Evolutionary conservation across 768 basidiomycete genomes (phyloP), one percentile per base, ranked within the genome.

Genomic region (Cystofilobasidium macerans): DNA sequence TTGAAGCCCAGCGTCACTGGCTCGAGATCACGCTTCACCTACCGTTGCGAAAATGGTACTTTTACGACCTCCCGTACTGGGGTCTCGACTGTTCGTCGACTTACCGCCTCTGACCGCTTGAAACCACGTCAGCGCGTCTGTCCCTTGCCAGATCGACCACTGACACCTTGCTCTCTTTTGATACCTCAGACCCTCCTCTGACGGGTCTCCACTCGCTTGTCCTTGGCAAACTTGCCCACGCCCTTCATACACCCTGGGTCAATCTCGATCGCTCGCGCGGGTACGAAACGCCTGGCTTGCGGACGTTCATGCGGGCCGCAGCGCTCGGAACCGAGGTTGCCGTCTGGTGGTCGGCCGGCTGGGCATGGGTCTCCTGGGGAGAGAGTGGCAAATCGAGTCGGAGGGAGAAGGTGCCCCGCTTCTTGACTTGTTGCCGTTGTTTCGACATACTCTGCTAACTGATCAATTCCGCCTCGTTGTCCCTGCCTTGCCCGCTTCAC

Each of bases 1-100:
- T 88, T 71, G 91, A 94, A 74, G 91, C 91, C 0, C 91, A 93
- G 72, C 79, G 91, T 61, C 91, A 93, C 76, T 94, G 91, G 91
- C 89, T 94, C 88, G 91, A 93, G 71, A 74, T 94, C 43, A 89
- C 88, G 3, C 75, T 85, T 30, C 86, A 92, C 72, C 78, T 90
- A 0, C 88, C 91, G 0, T 71, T 83, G 24, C 77, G 77, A 18
- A 77, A 86, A 69, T 97, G 93, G 93, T 97, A 97, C 75, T 84
- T 78, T 1, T 88, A 91, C 75, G 88, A 94, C 72, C 79, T 88
- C 35, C 82, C 83, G 40, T 94, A 94, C 72, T 97, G 93, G 93
- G 89, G 89, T 0, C 80, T 97, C 59, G 93, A 97, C 76, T 97
- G 73, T 72, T 61, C 62, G 73, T 54, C 48, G 28, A 14, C 42